These are phyloP conservation scores for Botrytis hyacinthi DNA, from an alignment of 2,329 filamentous ascomycete genomes.

Conservation along the genomic window DNA sequence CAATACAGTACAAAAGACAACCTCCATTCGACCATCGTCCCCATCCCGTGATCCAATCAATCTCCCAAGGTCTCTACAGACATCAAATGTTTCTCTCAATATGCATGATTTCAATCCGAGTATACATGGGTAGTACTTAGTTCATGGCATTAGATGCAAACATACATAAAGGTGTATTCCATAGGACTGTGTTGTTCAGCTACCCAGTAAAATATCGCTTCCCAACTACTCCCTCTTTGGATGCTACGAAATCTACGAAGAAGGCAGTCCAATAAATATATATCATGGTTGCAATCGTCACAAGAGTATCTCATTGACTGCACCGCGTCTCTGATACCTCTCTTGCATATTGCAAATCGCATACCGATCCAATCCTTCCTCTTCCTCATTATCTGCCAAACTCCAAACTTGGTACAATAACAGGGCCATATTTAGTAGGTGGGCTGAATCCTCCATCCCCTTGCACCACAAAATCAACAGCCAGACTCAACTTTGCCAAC, in stretches of 20 bases:
- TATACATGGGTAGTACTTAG: not conserved
- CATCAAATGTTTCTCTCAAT: not conserved
- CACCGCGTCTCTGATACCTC: not conserved
- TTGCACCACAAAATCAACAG: constrained; percentile 96
- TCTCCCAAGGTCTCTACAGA: not conserved
- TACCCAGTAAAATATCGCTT: constrained; percentile 11
- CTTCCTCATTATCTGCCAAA: constrained; percentile 55
- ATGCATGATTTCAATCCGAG: not conserved
- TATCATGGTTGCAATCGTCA: not conserved
- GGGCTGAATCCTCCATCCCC: constrained; percentile 77
- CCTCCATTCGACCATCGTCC: not conserved
- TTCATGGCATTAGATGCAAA: not conserved
- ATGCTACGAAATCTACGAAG: constrained; percentile 21
- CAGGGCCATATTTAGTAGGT: constrained; percentile 94
- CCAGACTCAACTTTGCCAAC: constrained; percentile 72
- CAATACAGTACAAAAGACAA: not conserved
- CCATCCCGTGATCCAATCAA: not conserved
- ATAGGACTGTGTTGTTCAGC: not conserved
- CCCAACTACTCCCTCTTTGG: constrained; percentile 27
- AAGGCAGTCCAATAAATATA: not conserved
- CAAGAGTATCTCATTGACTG: not conserved
- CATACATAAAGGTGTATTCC: not conserved
- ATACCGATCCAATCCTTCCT: not conserved
- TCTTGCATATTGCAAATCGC: not conserved
- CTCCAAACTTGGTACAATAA: constrained; percentile 86